Conservation (phyloP, 164 flowering plant species). For the Kingdonia uniflora region DNA sequence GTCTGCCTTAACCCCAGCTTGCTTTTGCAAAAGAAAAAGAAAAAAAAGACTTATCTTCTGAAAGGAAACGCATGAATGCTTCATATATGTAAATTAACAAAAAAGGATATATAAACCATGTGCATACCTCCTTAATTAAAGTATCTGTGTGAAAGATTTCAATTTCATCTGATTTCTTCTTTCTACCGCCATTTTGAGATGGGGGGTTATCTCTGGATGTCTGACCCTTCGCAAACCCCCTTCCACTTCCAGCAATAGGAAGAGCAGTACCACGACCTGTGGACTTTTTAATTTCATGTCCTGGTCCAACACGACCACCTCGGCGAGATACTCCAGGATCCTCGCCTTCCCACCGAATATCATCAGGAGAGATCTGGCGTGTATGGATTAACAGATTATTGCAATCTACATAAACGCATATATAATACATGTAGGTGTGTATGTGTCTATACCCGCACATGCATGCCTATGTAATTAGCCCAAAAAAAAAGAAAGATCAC, state of each 20-base stretch:
- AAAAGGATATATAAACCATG: too few species aligned
- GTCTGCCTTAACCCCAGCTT: too few species aligned
- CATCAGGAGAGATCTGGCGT: slow-evolving; percentile 76
- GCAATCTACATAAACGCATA: too few species aligned
- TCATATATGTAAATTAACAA: too few species aligned
- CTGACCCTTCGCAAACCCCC: slow-evolving; percentile 48
- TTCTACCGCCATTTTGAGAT: slow-evolving; percentile 69
- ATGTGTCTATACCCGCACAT: too few species aligned
- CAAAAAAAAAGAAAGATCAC: too few species aligned
- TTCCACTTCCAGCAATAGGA: slow-evolving; percentile 58
- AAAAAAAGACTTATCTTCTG: too few species aligned
- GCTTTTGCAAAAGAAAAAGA: too few species aligned
- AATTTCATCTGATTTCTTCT: slow-evolving; percentile 55
- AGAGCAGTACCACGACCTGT: slow-evolving; percentile 46
- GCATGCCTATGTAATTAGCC: too few species aligned
- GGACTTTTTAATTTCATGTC: slow-evolving; percentile 60
- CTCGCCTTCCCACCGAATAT: slow-evolving; percentile 83
- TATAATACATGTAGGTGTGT: too few species aligned
- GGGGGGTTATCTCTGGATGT: slow-evolving; percentile 45
- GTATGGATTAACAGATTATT: neutral
- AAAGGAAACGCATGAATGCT: too few species aligned
- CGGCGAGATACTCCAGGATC: slow-evolving; percentile 51
- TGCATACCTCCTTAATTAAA: slow-evolving; percentile 75
- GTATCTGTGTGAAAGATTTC: slow-evolving; percentile 84
- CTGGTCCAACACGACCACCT: slow-evolving; percentile 56